Evolutionary conservation across 352 stramenopile genomes (phyloP).

Genomic region (Phytophthora hibernalis): DNA sequence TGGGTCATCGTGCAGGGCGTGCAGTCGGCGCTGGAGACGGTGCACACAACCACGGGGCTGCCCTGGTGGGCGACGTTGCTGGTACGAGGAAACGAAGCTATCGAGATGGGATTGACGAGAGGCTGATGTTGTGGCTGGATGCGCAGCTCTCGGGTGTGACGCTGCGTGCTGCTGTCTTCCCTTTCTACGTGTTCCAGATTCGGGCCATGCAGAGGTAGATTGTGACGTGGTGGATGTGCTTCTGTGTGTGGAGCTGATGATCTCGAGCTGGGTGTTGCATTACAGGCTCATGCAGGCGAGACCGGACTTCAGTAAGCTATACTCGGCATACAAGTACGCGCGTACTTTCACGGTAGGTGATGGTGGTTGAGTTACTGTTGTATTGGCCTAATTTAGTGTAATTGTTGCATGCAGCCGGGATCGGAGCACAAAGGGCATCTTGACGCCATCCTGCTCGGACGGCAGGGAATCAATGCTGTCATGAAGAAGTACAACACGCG

Average conservation of each 20-base stretch:
- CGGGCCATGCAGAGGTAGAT: slow-evolving; percentile 65
- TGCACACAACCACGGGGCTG: slow-evolving; percentile 72
- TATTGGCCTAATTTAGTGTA: slow-evolving; percentile 9
- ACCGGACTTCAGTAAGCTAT: slow-evolving; percentile 66
- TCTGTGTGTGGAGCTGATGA: slow-evolving; percentile 8
- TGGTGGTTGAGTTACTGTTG: slow-evolving; percentile 6
- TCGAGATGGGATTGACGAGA: background rate
- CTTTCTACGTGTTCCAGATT: slow-evolving; percentile 79
- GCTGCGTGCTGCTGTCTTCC: slow-evolving; percentile 73
- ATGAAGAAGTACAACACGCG: slow-evolving; percentile 83
- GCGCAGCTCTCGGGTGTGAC: slow-evolving; percentile 62
- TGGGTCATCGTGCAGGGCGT: slow-evolving; percentile 65
- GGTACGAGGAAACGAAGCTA: slow-evolving; percentile 26
- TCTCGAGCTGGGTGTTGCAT: slow-evolving; percentile 19
- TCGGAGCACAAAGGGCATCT: slow-evolving; percentile 55
- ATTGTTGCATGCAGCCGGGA: slow-evolving; percentile 39
- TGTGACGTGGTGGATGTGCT: background rate
- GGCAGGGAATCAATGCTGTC: slow-evolving; percentile 59
- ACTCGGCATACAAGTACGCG: slow-evolving; percentile 80
- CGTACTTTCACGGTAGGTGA: slow-evolving; percentile 63
- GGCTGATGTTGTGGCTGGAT: slow-evolving; percentile 11
- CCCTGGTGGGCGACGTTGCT: slow-evolving; percentile 81
- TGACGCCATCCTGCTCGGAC: slow-evolving; percentile 55
- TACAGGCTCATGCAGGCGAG: slow-evolving; percentile 54
- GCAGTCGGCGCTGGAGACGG: slow-evolving; percentile 62